A percentile compares a stretch with the other conserved stretches of the same genome.
These are phyloP conservation scores for Ceratocystis diversiconidia DNA, from an alignment of 2,329 filamentous ascomycete species.

Conservation along the genomic window DNA sequence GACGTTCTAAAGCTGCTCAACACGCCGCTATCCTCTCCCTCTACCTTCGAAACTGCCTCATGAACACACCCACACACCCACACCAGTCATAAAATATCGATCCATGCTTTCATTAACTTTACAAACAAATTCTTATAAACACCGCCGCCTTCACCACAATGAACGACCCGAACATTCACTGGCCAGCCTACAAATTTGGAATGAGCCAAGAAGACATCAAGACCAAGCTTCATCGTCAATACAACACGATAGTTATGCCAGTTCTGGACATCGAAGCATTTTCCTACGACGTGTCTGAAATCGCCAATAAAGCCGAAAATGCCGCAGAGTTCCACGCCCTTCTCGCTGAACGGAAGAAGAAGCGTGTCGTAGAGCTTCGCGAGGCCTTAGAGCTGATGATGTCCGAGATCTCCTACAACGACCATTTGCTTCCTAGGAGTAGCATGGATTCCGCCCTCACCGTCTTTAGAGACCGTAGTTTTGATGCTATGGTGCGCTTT, in stretches of 20 bases:
- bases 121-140: neutral
- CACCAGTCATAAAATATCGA: neutral
- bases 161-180: neutral
- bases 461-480: slow-evolving; percentile 1
- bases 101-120: neutral
- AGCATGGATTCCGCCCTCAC: slow-evolving; percentile 3
- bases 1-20: neutral
- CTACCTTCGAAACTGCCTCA: neutral
- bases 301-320: neutral
- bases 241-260: neutral
- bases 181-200: neutral
- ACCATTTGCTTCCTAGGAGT: neutral
- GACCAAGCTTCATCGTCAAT: neutral
- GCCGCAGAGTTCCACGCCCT: neutral
- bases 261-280: neutral
- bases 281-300: neutral
- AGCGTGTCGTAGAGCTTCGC: neutral
- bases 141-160: neutral
- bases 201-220: neutral
- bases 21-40: neutral
- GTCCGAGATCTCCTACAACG: neutral
- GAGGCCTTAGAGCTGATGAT: slow-evolving; percentile 1
- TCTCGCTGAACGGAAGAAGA: neutral
- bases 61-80: neutral
- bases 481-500: slow-evolving; percentile 1